Evolutionary conservation across 352 stramenopile species (phyloP).

Genomic region (Stramenopiles sp.): DNA sequence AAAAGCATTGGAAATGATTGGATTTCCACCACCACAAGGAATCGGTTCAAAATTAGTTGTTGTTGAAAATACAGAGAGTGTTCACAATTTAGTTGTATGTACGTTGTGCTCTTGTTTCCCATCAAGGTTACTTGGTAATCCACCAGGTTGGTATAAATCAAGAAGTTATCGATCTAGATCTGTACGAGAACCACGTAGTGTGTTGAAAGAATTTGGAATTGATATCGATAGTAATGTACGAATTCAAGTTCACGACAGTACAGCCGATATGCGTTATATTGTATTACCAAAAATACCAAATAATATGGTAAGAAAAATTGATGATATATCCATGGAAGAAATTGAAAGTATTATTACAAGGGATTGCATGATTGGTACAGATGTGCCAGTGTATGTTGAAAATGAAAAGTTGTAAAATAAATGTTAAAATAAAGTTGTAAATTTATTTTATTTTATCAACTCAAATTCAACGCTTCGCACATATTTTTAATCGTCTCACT

Average conservation of each 20-base stretch:
- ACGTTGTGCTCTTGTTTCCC: constrained; percentile 37
- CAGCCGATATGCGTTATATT: constrained; percentile 32
- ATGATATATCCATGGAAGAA: too few relatives aligned
- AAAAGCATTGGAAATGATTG: constrained; percentile 24
- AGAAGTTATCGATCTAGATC: constrained; percentile 26
- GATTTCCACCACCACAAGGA: too few relatives aligned
- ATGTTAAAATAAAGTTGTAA: too few relatives aligned
- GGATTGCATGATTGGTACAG: too few relatives aligned
- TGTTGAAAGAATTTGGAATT: constrained; percentile 29
- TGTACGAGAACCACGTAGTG: constrained; percentile 26
- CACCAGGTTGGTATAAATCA: constrained; percentile 36
- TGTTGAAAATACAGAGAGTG: constrained; percentile 20
- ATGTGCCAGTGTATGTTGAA: too few relatives aligned
- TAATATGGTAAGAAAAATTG: constrained; percentile 18
- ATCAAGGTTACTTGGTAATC: constrained; percentile 25
- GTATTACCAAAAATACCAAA: constrained; percentile 26
- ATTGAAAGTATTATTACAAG: too few relatives aligned
- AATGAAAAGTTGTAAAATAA: too few relatives aligned
- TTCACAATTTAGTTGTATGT: constrained; percentile 34
- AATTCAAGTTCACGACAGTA: constrained; percentile 32
- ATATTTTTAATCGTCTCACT: too few relatives aligned
- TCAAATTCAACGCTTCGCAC: too few relatives aligned
- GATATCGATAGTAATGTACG: constrained; percentile 10
- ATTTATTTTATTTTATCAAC: too few relatives aligned
- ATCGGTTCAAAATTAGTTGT: constrained; percentile 27